Conservation (phyloP, 768 basidiomycete genomes). For the Pisolithus sp. region DNA sequence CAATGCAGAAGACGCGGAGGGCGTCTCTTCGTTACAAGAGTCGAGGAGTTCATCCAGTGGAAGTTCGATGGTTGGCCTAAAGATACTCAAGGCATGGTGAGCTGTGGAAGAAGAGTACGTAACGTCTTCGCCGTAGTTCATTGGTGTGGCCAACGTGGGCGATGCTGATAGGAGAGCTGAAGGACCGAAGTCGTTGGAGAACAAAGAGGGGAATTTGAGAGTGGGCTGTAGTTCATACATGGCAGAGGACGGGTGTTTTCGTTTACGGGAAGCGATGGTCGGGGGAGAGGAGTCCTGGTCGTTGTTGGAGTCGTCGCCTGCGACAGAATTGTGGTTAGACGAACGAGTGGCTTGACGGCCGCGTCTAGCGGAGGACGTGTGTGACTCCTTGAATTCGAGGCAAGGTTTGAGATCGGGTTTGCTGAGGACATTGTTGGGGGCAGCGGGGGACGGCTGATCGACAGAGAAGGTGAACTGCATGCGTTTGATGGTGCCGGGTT, state of each 20-base stretch:
- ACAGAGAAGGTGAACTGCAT: slow-evolving; percentile 90
- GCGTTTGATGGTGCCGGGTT: slow-evolving; percentile 71
- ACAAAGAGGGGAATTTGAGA: slow-evolving; percentile 68
- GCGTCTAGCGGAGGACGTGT: slow-evolving; percentile 23
- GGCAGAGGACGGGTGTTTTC: slow-evolving; percentile 12
- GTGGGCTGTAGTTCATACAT: slow-evolving; percentile 22
- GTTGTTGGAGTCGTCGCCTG: slow-evolving; percentile 21
- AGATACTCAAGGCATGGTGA: slow-evolving; percentile 53
- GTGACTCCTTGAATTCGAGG: slow-evolving; percentile 51
- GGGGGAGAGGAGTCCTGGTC: too few relatives aligned
- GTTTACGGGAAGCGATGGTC: slow-evolving; percentile 18
- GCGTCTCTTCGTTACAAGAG: slow-evolving; percentile 17
- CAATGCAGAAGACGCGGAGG: not conserved
- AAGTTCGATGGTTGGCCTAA: slow-evolving; percentile 77
- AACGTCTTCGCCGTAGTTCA: slow-evolving; percentile 77
- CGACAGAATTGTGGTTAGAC: slow-evolving; percentile 16
- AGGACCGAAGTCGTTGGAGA: slow-evolving; percentile 71
- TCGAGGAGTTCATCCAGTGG: slow-evolving; percentile 75
- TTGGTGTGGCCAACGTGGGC: slow-evolving; percentile 58
- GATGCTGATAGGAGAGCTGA: slow-evolving; percentile 64
- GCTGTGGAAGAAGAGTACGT: slow-evolving; percentile 28
- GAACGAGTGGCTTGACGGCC: slow-evolving; percentile 35
- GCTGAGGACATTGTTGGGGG: slow-evolving; percentile 42
- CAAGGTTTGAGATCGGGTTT: slow-evolving; percentile 67
- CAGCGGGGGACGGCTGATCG: slow-evolving; percentile 55